These are phyloP conservation scores for Trichosporon sp. DNA, from an alignment of 1,284 basidiomycete genomes.

Conservation along the genomic window DNA sequence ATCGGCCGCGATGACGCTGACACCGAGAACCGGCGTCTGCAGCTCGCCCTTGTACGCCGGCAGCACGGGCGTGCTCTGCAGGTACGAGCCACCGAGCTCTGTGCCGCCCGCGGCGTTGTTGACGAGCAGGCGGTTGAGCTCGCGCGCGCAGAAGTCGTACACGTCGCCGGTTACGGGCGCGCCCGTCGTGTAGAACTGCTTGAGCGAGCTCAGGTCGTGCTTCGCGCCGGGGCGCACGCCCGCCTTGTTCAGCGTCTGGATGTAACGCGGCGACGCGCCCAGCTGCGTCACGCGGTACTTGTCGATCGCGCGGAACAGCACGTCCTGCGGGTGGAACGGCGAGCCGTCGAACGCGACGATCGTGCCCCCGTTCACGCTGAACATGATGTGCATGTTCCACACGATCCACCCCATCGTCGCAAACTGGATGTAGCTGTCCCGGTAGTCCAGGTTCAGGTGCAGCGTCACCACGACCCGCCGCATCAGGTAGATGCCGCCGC, in stretches of 20 bases:
- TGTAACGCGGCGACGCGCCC: constrained; percentile 36
- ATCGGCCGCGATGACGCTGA: constrained; percentile 30
- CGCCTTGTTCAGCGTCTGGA: constrained; percentile 23
- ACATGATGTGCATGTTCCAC: constrained; percentile 36
- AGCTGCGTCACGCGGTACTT: constrained; percentile 34
- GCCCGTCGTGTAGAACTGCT: constrained; percentile 38
- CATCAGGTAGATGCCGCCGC: constrained; percentile 29
- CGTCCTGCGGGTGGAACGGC: constrained; percentile 37
- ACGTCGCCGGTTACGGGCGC: constrained; percentile 35
- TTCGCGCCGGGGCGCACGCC: constrained; percentile 16
- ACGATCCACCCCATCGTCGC: constrained; percentile 44
- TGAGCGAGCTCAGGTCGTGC: constrained; percentile 27
- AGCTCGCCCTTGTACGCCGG: constrained; percentile 40
- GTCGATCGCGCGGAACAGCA: constrained; percentile 30
- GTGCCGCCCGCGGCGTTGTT: constrained; percentile 35
- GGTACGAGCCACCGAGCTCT: constrained; percentile 37
- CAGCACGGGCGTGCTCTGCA: constrained; percentile 29
- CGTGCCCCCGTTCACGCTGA: constrained; percentile 29
- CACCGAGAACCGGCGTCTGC: constrained; percentile 36
- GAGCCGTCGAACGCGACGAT: constrained; percentile 41
- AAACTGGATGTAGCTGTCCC: constrained; percentile 37
- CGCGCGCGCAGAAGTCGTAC: constrained; percentile 21
- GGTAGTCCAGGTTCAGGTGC: constrained; percentile 23
- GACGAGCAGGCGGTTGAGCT: constrained; percentile 32
- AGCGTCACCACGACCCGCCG: constrained; percentile 18